Percentiles rank a stretch among this genome's conserved stretches.
Evolutionary conservation across 495 filamentous ascomycete genomes (phyloP).

Genomic region (Aspergillus campestris): DNA sequence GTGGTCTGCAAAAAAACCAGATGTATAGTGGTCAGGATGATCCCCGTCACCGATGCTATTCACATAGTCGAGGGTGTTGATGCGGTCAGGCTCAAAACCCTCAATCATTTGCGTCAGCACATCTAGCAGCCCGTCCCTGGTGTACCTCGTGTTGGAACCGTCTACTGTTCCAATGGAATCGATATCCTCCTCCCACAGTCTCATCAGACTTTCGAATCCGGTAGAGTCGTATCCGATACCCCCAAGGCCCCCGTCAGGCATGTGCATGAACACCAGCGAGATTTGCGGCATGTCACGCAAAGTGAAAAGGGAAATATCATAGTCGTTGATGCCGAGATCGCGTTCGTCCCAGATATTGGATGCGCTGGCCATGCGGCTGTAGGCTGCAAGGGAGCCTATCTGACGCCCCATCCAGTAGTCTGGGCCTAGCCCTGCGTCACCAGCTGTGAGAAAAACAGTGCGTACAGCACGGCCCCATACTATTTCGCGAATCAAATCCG

Average conservation of each 20-base stretch:
- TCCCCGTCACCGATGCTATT: slow-evolving; percentile 4
- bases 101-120: slow-evolving; percentile 1
- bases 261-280: slow-evolving; percentile 10
- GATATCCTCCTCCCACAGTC: slow-evolving; percentile 7
- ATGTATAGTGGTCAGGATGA: slow-evolving; percentile 10
- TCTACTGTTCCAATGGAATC: neutral
- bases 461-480: slow-evolving; percentile 35
- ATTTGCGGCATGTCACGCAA: slow-evolving; percentile 2
- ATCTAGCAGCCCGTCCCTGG: slow-evolving; percentile 1
- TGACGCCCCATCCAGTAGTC: slow-evolving; percentile 9
- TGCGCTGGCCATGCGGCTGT: slow-evolving; percentile 4
- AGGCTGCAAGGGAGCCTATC: slow-evolving; percentile 8
- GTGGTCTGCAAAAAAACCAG: slow-evolving; percentile 3
- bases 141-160: slow-evolving; percentile 1
- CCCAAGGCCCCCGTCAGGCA: slow-evolving; percentile 7
- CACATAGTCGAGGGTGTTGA: slow-evolving; percentile 13
- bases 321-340: neutral
- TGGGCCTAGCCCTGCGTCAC: slow-evolving; percentile 53
- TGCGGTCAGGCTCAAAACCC: slow-evolving; percentile 2
- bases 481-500: slow-evolving; percentile 7
- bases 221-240: slow-evolving; percentile 6
- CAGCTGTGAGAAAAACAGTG: slow-evolving; percentile 76
- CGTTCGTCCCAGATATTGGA: slow-evolving; percentile 6
- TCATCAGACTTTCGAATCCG: slow-evolving; percentile 5
- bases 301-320: slow-evolving; percentile 2